phyloP scores from a whole-genome alignment of 139 green algal species.

The Eudorina sp. region DNA sequence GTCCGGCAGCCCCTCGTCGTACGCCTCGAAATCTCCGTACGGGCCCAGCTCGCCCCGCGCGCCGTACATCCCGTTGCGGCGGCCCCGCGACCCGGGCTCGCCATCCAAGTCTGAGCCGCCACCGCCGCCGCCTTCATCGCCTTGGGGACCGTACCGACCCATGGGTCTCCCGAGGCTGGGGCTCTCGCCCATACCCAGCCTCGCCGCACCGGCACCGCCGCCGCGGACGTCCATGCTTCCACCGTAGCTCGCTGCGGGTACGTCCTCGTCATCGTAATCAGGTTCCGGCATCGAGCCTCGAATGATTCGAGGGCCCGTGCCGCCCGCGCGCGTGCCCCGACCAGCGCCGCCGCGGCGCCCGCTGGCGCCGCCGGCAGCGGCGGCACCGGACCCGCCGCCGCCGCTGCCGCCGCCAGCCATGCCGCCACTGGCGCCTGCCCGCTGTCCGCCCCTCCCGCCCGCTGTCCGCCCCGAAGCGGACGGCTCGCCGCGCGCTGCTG shows the following conservation, averaged over 20 bases:
- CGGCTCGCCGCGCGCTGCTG: not conserved
- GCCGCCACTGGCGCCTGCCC: not conserved
- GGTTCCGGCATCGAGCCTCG: not conserved
- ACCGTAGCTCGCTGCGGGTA: too few species aligned
- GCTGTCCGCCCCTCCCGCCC: not conserved
- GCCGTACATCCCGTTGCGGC: not conserved
- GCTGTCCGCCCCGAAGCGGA: not conserved
- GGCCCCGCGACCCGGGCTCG: not conserved
- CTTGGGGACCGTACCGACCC: not conserved
- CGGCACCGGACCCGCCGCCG: not conserved
- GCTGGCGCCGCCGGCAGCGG: not conserved
- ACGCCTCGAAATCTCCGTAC: too few species aligned
- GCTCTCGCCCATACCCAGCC: too few species aligned
- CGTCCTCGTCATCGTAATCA: not conserved
- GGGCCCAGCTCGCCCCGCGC: too few species aligned
- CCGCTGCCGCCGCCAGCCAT: not conserved
- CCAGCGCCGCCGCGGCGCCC: not conserved
- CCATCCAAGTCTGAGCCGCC: not conserved
- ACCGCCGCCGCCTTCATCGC: not conserved
- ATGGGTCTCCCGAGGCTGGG: too few species aligned
- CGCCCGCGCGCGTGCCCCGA: constrained; percentile 1
- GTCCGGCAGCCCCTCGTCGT: not conserved
- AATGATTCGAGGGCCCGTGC: constrained; percentile 29
- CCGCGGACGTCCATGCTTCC: too few species aligned
- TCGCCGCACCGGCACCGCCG: too few species aligned